These are phyloP conservation scores for Arachis hypogaea DNA, from an alignment of 306 rosid genomes.

Conservation along the genomic window DNA sequence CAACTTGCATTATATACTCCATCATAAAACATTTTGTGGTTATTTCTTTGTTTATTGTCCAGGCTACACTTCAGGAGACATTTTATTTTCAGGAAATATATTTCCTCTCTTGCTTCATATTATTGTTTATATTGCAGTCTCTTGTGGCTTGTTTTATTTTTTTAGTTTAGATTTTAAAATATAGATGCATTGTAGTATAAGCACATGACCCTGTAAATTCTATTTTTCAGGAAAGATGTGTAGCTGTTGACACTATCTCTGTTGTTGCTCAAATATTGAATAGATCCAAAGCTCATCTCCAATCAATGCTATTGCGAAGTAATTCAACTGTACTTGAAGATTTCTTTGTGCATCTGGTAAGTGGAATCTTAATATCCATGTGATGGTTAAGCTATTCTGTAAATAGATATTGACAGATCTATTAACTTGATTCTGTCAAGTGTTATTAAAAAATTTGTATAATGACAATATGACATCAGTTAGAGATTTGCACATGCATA, in stretches of 20 bases:
- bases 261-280: constrained; percentile 82
- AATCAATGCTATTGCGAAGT: constrained; percentile 86
- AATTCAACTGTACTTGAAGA: constrained; percentile 86
- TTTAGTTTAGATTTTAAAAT: constrained; percentile 32
- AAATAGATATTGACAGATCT: constrained; percentile 33
- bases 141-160: constrained; percentile 27
- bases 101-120: neutral
- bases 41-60: constrained; percentile 11
- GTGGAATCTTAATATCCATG: constrained; percentile 36
- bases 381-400: constrained; percentile 21
- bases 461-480: neutral
- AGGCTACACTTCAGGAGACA: constrained; percentile 23
- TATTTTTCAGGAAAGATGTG: constrained; percentile 90
- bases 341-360: constrained; percentile 87
- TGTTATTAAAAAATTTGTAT: constrained; percentile 8
- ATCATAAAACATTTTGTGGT: constrained; percentile 17
- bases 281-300: constrained; percentile 88
- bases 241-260: constrained; percentile 82
- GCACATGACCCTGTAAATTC: constrained; percentile 37
- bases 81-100: constrained; percentile 16
- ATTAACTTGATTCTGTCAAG: constrained; percentile 14
- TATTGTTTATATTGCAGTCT: constrained; percentile 23
- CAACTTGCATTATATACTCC: constrained; percentile 19
- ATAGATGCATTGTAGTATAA: constrained; percentile 31
- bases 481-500: neutral